A percentile compares a stretch with the other conserved stretches of the same genome.
Evolutionary conservation across 2,329 filamentous ascomycete species (phyloP).

Genomic region (Colletotrichum aenigma): DNA sequence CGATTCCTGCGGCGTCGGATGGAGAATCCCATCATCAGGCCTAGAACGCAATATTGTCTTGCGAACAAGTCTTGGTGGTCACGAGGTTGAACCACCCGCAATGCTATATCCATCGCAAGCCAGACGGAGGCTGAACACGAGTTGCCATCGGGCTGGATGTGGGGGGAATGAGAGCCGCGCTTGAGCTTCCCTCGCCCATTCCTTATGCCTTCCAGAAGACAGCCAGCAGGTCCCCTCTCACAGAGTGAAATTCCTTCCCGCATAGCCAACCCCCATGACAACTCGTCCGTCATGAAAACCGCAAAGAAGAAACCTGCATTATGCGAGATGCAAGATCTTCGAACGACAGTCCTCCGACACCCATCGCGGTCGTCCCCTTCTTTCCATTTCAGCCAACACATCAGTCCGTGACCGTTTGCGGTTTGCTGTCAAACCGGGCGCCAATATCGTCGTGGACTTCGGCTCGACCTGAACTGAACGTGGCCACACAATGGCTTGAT

Average conservation of each 20-base stretch:
- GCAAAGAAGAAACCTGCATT: background rate
- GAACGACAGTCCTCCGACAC: background rate
- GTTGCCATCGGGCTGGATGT: background rate
- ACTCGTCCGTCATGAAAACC: background rate
- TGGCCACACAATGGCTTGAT: background rate
- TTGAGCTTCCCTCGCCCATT: background rate
- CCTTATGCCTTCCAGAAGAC: slow-evolving; percentile 4
- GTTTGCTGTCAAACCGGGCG: background rate
- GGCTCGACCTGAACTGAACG: background rate
- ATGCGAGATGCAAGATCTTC: background rate
- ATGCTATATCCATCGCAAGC: background rate
- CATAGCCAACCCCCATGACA: background rate
- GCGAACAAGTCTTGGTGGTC: background rate
- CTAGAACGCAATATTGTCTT: background rate
- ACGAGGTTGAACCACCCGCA: background rate
- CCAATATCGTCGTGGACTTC: background rate
- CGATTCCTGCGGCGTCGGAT: background rate
- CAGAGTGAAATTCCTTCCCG: background rate
- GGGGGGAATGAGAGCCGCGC: background rate
- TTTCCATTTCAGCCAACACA: background rate
- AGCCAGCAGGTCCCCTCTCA: background rate
- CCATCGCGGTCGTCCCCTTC: background rate
- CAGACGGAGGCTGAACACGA: background rate
- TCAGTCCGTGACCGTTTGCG: background rate
- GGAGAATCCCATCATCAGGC: background rate